Evolutionary conservation across 2,329 filamentous ascomycete genomes (phyloP).

Genomic region (Trichoderma endophyticum): DNA sequence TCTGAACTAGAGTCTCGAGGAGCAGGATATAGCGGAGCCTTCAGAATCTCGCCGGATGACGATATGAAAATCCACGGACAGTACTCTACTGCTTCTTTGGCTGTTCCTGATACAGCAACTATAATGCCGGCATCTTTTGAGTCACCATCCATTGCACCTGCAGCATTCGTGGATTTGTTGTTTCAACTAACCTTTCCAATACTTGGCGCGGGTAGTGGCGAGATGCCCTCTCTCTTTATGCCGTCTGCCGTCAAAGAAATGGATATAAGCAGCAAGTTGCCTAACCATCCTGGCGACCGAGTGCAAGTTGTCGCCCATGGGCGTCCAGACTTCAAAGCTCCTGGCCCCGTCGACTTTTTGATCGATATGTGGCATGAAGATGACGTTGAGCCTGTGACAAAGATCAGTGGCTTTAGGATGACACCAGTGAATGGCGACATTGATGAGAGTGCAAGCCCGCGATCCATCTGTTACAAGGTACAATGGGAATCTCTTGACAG

Average conservation of each 20-base stretch:
- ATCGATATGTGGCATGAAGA: constrained; percentile 34
- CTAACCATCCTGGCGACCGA: constrained; percentile 28
- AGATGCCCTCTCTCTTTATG: constrained; percentile 37
- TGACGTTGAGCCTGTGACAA: constrained; percentile 32
- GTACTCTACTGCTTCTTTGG: constrained; percentile 29
- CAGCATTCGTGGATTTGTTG: constrained; percentile 45
- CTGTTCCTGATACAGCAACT: constrained; percentile 41
- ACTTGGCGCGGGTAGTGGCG: constrained; percentile 33
- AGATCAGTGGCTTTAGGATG: constrained; percentile 38
- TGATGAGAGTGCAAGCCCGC: constrained; percentile 21
- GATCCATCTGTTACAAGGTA: constrained; percentile 43
- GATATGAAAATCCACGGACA: constrained; percentile 21
- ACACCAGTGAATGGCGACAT: constrained; percentile 40
- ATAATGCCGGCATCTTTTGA: constrained; percentile 47
- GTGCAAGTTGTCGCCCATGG: constrained; percentile 30
- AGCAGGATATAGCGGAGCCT: constrained; percentile 28
- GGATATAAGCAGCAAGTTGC: constrained; percentile 28
- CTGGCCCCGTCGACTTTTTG: constrained; percentile 32
- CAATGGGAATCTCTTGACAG: constrained; percentile 40
- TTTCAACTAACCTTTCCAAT: constrained; percentile 41
- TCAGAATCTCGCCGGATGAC: constrained; percentile 20
- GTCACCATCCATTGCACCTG: constrained; percentile 42
- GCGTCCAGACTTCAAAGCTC: constrained; percentile 23
- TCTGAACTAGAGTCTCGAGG: constrained; percentile 26
- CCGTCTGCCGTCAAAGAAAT: constrained; percentile 33